Evolutionary conservation across 1,139 yeast genomes (phyloP), one percentile per base, ranked within the genome.

Genomic region (Yamadazyma sp.): DNA sequence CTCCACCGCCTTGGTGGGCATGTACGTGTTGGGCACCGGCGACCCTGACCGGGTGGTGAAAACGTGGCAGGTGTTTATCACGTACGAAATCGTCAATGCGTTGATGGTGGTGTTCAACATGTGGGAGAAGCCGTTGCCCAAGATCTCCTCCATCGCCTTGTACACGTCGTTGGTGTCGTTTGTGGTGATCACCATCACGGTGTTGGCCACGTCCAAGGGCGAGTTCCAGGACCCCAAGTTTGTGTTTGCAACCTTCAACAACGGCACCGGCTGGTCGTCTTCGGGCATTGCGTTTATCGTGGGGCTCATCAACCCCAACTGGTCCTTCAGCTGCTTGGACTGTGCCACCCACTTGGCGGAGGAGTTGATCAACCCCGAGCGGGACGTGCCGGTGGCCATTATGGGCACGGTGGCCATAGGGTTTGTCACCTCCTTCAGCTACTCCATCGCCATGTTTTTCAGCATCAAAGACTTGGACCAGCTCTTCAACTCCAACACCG

Each of bases 271-370:
- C 31, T 83, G 87, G 87, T 56, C 66, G 15, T 69, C 72, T 14
- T 55, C 76, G 17, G 85, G 73, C 5, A 74, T 81, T 47, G 86
- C 86, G 1, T 81, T 81, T 51, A 77, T 81, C 41, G 79, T 80
- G 11, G 87, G 87, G 39, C 61, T 81, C 44, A 75, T 81, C 49
- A 81, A 80, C 55, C 87, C 87, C 27, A 80, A 79, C 38, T 81
- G 86, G 86, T 75, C 83, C 1, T 81, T 80, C 55, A 73, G 81
- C n/a, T 80, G 87, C 57, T 62, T 81, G 41, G 87, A 81, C 54
- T 77, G 83, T 47, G 86, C 86, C 7, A 77, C 86, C 2, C 87
- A 81, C 52, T 75, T 81, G 77, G 84, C 85, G 12, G 85, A 81
- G 58, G 87, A 81, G 59, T 78, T 79, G 26, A 64, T 70, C 39